Percentiles rank a stretch among this genome's conserved stretches.
phyloP scores from a whole-genome alignment of 1,139 yeast genomes.

The Geotrichum aggregatum region DNA sequence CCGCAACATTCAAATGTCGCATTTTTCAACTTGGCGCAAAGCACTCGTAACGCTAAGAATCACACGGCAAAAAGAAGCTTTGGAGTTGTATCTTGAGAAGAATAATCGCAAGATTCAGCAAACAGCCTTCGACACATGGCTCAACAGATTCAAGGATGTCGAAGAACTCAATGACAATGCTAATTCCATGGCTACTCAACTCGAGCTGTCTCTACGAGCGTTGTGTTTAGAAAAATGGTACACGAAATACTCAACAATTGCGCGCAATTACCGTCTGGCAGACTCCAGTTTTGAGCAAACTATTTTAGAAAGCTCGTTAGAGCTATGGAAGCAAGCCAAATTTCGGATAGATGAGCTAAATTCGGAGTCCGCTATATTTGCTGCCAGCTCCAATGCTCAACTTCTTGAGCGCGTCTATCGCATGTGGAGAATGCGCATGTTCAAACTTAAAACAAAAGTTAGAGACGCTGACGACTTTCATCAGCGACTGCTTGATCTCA shows the following conservation, averaged over 20 bases:
- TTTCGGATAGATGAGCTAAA: neutral
- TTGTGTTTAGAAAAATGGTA: conserved; percentile 7
- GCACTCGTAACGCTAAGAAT: neutral
- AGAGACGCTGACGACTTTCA: conserved; percentile 30
- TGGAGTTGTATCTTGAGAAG: neutral
- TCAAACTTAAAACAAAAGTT: conserved; percentile 26
- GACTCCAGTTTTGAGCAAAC: conserved; percentile 5
- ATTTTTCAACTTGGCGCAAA: conserved; percentile 4
- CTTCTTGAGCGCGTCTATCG: conserved; percentile 23
- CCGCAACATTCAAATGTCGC: neutral
- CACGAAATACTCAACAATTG: neutral
- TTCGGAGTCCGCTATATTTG: neutral
- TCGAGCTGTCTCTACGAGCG: neutral
- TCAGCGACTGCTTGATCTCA: conserved; percentile 23
- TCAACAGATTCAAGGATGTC: conserved; percentile 2
- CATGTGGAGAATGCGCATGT: conserved; percentile 29
- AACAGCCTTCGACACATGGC: conserved; percentile 6
- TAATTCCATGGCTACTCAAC: conserved; percentile 1
- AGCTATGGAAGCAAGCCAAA: neutral
- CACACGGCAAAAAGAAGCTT: neutral
- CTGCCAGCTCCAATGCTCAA: conserved; percentile 1
- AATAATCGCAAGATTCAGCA: neutral
- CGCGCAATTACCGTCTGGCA: conserved; percentile 10
- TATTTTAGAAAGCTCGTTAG: neutral
- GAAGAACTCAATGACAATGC: conserved; percentile 10